Evolutionary conservation across 225 moss, liverwort and hornwort species (phyloP).

Genomic region (Lunularia cruciata): DNA sequence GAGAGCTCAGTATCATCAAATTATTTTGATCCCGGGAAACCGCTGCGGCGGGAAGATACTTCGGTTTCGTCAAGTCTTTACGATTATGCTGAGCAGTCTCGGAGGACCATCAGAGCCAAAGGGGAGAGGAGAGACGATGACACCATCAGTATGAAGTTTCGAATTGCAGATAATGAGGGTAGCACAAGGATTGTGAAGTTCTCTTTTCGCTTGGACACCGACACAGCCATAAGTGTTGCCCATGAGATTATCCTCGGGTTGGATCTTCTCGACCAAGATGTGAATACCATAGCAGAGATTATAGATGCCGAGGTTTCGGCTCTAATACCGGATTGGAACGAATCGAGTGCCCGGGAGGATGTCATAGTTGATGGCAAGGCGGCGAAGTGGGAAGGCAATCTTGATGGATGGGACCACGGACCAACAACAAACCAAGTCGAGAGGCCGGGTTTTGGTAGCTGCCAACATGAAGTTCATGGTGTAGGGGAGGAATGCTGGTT

Average conservation of each 20-base stretch:
- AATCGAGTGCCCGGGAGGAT: slow-evolving; percentile 22
- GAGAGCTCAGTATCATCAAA: background rate
- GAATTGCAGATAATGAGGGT: slow-evolving; percentile 84
- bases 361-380: slow-evolving; percentile 5
- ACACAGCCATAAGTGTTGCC: slow-evolving; percentile 87
- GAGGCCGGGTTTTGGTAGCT: too few species aligned
- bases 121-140: slow-evolving; percentile 83
- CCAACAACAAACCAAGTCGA: slow-evolving; percentile 23
- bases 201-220: slow-evolving; percentile 79
- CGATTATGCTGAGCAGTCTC: slow-evolving; percentile 52
- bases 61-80: slow-evolving; percentile 19
- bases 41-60: slow-evolving; percentile 14
- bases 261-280: slow-evolving; percentile 87
- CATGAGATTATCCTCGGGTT: slow-evolving; percentile 91
- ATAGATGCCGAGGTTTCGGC: slow-evolving; percentile 85
- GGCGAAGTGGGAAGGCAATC: slow-evolving; percentile 9
- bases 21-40: background rate
- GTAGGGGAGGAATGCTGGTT: slow-evolving; percentile 22
- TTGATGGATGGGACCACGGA: slow-evolving; percentile 20
- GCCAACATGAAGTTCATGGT: slow-evolving; percentile 22
- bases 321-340: slow-evolving; percentile 77
- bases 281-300: slow-evolving; percentile 85
- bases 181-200: slow-evolving; percentile 82
- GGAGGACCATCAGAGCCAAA: slow-evolving; percentile 82
- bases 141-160: slow-evolving; percentile 69